Conservation (phyloP, 495 filamentous ascomycete genomes). For the Tuber melanosporum region DNA sequence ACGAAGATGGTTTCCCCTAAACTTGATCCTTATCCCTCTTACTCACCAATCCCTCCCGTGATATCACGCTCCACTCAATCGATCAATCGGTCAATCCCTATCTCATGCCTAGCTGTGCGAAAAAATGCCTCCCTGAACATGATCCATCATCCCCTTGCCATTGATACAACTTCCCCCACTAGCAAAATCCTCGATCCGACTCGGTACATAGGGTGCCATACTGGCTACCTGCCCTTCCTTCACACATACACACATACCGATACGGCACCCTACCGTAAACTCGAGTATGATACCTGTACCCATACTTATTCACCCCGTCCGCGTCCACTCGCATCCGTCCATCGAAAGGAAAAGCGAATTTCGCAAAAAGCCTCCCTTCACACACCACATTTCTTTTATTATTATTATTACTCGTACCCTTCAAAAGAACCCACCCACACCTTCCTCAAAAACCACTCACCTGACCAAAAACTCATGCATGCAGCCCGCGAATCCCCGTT, state of each 20-base stretch:
- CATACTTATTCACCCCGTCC: no score
- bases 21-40: background rate
- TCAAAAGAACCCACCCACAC: background rate
- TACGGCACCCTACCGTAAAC: background rate
- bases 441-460: background rate
- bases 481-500: conserved; percentile 5
- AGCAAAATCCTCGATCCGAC: background rate
- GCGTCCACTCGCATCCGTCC: background rate
- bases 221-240: no score
- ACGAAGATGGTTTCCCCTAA: background rate
- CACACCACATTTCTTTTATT: background rate
- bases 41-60: background rate
- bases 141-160: background rate
- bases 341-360: background rate
- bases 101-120: background rate
- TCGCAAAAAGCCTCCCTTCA: background rate
- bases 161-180: background rate
- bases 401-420: no score
- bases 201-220: background rate
- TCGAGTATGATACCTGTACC: background rate
- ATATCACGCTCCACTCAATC: background rate
- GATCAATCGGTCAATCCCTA: background rate
- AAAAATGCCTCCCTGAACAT: background rate
- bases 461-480: conserved; percentile 3
- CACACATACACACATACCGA: no score